Percentiles rank a stretch among this genome's conserved stretches.
These are phyloP conservation scores for Madurella fahalii DNA, from an alignment of 2,329 filamentous ascomycete species.

Conservation along the genomic window DNA sequence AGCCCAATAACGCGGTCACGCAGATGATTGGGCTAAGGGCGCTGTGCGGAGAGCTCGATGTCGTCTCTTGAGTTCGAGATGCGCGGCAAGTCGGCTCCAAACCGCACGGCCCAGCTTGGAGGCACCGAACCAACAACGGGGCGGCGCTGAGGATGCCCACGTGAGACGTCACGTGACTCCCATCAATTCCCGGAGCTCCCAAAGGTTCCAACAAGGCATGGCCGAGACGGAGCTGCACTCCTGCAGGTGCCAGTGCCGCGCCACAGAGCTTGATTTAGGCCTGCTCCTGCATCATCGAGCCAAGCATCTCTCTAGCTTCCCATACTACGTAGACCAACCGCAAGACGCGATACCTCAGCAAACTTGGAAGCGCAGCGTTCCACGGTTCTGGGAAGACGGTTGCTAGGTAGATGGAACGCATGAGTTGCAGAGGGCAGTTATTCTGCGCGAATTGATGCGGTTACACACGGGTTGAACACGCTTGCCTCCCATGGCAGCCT, in stretches of 20 bases:
- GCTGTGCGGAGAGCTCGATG: not conserved
- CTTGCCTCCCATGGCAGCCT: no score
- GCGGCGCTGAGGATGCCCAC: no score
- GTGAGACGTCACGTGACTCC: no score
- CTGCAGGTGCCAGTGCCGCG: not conserved
- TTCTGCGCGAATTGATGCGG: no score
- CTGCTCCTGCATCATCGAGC: not conserved
- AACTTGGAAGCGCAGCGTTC: no score
- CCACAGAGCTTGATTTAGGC: conserved; percentile 3
- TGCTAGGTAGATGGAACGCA: no score
- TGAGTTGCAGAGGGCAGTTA: no score
- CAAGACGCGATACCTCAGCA: no score
- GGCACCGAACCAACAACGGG: not conserved
- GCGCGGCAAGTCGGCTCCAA: not conserved
- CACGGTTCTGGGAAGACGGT: no score
- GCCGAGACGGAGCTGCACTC: no score
- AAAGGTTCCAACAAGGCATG: not conserved
- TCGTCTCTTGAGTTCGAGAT: conserved; percentile 6
- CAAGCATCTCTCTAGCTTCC: not conserved
- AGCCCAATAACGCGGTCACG: not conserved
- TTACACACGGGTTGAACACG: no score
- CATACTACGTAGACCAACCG: not conserved
- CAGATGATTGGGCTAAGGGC: not conserved
- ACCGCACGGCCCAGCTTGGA: conserved; percentile 9
- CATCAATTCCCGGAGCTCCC: no score